A percentile compares a stretch with the other conserved stretches of the same genome.
phyloP scores from a whole-genome alignment of 352 stramenopile genomes.

The Phytophthora chlamydospora region DNA sequence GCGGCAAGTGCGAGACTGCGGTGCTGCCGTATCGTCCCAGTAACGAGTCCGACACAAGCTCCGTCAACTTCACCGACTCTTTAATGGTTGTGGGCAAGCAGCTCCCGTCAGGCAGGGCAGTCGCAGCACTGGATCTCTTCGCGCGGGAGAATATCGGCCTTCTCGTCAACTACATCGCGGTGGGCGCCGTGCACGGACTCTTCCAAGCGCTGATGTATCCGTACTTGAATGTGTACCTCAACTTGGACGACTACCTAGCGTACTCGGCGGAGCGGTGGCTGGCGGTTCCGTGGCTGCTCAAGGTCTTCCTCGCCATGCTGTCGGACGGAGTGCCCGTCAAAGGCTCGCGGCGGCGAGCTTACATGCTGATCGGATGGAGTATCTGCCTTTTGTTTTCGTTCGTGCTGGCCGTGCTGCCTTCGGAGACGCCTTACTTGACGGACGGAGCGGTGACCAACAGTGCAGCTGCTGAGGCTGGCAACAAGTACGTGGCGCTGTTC shows the following conservation, averaged over 20 bases:
- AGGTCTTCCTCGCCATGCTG: slow-evolving; percentile 52
- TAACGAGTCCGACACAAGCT: slow-evolving; percentile 27
- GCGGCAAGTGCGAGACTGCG: slow-evolving; percentile 27
- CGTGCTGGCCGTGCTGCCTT: slow-evolving; percentile 37
- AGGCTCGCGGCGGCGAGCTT: slow-evolving; percentile 48
- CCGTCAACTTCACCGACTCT: slow-evolving; percentile 41
- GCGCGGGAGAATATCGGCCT: slow-evolving; percentile 48
- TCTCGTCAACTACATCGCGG: slow-evolving; percentile 57
- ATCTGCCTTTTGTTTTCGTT: slow-evolving; percentile 56
- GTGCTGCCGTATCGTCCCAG: slow-evolving; percentile 40
- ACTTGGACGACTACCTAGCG: slow-evolving; percentile 72
- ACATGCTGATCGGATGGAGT: slow-evolving; percentile 60
- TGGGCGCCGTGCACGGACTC: slow-evolving; percentile 60
- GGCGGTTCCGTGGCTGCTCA: slow-evolving; percentile 64
- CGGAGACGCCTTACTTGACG: slow-evolving; percentile 48
- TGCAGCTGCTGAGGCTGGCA: slow-evolving; percentile 36
- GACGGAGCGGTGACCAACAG: slow-evolving; percentile 42
- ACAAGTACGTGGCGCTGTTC: slow-evolving; percentile 60
- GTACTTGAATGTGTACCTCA: slow-evolving; percentile 77
- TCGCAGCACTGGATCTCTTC: slow-evolving; percentile 42
- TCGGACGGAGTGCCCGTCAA: slow-evolving; percentile 60
- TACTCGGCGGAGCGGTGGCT: slow-evolving; percentile 59
- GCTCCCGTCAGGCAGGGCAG: slow-evolving; percentile 30
- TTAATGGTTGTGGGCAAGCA: slow-evolving; percentile 32
- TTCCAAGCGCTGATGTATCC: slow-evolving; percentile 65